Percentiles rank a stretch among this genome's conserved stretches.
Conservation (phyloP, 352 stramenopile genomes). For the Phytophthora aleatoria region DNA sequence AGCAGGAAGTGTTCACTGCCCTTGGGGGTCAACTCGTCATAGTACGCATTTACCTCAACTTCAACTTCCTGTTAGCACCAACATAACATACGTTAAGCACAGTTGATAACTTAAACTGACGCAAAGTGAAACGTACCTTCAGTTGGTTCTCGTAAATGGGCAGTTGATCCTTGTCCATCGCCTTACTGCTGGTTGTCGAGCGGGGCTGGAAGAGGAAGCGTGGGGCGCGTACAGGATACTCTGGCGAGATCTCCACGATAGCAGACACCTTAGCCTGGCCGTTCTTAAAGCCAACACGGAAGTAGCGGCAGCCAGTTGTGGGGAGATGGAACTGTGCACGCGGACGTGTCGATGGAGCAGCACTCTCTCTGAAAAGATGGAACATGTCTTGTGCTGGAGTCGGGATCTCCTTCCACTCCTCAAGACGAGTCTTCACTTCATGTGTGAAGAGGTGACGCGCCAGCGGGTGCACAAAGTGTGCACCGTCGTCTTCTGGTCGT, state of each 20-base stretch:
- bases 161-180: slow-evolving; percentile 41
- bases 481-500: slow-evolving; percentile 14
- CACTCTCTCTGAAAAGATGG: slow-evolving; percentile 45
- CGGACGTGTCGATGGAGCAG: slow-evolving; percentile 13
- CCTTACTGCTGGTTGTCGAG: slow-evolving; percentile 27
- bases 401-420: slow-evolving; percentile 55
- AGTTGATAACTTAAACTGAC: background rate
- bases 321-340: slow-evolving; percentile 31
- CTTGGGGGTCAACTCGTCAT: slow-evolving; percentile 57
- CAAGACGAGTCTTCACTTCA: slow-evolving; percentile 53
- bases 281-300: slow-evolving; percentile 52
- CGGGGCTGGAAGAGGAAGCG: slow-evolving; percentile 67
- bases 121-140: slow-evolving; percentile 45
- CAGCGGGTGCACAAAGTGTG: slow-evolving; percentile 39
- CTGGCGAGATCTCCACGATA: slow-evolving; percentile 63
- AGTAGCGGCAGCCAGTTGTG: slow-evolving; percentile 56
- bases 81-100: slow-evolving; percentile 4
- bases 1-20: slow-evolving; percentile 57
- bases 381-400: slow-evolving; percentile 44
- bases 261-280: slow-evolving; percentile 45
- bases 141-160: slow-evolving; percentile 59
- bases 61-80: slow-evolving; percentile 57
- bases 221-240: slow-evolving; percentile 68
- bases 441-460: slow-evolving; percentile 49
- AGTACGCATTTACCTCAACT: slow-evolving; percentile 78